Base-by-base conservation (phyloP, 148 eudicot species). In the Oxyria digyna region DNA sequence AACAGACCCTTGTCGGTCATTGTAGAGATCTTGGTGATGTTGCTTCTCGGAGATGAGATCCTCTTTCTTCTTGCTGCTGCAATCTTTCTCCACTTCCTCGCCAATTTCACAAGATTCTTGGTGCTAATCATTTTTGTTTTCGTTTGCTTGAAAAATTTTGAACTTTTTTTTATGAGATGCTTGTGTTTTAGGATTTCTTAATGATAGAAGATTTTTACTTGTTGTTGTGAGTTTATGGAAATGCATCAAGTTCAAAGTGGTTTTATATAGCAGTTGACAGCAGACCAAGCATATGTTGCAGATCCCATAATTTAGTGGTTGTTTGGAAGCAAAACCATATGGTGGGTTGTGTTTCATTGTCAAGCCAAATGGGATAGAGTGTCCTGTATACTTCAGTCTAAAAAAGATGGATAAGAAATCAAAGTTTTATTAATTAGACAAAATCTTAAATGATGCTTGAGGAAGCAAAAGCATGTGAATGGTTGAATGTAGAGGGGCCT, bases 81-180 rank as follows among this genome's bases (percentile, higher is more conserved):
- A 1, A 46, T 54, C 38, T 17, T 32, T 54, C 31, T 6, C 43
- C 62, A 69, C 11, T 50, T 49, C 6, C 26, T 50, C 1, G 45
- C 65, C 31, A 69, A 1, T 52, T 52, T 48, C 24, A 69, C 4
- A 8, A 69, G 65, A 18, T 35, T 69, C 43, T 48, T 69, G 12
- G 46, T 50, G 24, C 48, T 69, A 1, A 69, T 50, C 72, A 50
- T 69, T 0, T 49, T 49, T 18, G 14, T 11, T 43, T 43, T 0
- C 0, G 15, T 13, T 45, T 42, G 48, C 3, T 42, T 42, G 45
- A 42, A 42, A 42, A 8, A n/a, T 48, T n/a, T n/a, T 1, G 8
- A 3, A n/a, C n/a, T n/a, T n/a, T n/a, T n/a, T n/a, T n/a, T n/a
- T n/a, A 0, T 48, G 18, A 4, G 8, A 48, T 8, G 15, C n/a